A percentile compares a stretch with the other conserved stretches of the same genome.
These are phyloP conservation scores for Picea glauca DNA, from an alignment of 75 land plant genomes.

Conservation along the genomic window DNA sequence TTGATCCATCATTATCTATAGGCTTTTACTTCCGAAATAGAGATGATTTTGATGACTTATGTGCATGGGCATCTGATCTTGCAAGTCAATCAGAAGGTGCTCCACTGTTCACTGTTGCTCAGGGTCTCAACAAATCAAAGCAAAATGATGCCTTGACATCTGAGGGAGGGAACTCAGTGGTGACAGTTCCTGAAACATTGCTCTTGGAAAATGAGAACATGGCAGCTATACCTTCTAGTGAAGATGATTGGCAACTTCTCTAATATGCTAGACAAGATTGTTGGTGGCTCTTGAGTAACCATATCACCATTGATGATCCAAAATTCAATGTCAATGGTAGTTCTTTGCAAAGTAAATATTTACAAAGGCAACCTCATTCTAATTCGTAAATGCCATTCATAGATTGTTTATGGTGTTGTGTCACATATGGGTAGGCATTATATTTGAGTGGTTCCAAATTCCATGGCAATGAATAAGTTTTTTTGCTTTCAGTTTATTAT, in stretches of 20 bases:
- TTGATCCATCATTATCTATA: conserved; percentile 44
- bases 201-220: conserved; percentile 9
- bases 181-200: not conserved
- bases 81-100: conserved; percentile 83
- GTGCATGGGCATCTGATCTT: conserved; percentile 68
- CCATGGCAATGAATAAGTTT: too few relatives aligned
- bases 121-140: conserved; percentile 27
- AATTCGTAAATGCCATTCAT: too few relatives aligned
- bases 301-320: too few relatives aligned
- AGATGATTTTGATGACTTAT: conserved; percentile 88
- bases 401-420: too few relatives aligned
- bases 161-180: not conserved
- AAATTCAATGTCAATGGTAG: too few relatives aligned
- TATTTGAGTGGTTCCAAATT: too few relatives aligned
- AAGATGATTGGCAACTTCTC: conserved; percentile 39
- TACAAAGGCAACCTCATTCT: too few relatives aligned
- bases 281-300: too few relatives aligned
- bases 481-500: too few relatives aligned
- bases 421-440: too few relatives aligned
- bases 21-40: conserved; percentile 86
- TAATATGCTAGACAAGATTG: conserved; percentile 8
- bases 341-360: too few relatives aligned
- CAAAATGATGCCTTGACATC: not conserved
- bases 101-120: conserved; percentile 76
- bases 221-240: conserved; percentile 8